Evolutionary conservation across 768 basidiomycete genomes (phyloP).

Genomic region (Lactarius deliciosus): DNA sequence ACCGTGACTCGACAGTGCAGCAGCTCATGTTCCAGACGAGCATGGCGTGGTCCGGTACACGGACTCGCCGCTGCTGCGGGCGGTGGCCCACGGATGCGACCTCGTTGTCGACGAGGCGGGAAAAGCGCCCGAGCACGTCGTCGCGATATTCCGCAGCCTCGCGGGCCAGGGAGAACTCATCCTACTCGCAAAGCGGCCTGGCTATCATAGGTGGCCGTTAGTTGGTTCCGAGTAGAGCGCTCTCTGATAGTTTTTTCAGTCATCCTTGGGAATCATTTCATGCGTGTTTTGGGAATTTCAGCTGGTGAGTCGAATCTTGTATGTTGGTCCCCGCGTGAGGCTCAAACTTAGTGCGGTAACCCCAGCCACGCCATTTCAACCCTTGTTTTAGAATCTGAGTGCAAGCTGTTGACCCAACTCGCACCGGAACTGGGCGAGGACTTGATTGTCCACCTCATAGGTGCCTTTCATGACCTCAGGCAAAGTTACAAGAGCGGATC

Average conservation of each 20-base stretch:
- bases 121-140: conserved; percentile 72
- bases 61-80: conserved; percentile 66
- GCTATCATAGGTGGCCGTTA: conserved; percentile 52
- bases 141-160: conserved; percentile 67
- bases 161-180: conserved; percentile 64
- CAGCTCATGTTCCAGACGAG: conserved; percentile 71
- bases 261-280: conserved; percentile 70
- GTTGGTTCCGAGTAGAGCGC: neutral
- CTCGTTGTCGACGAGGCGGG: conserved; percentile 73
- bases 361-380: conserved; percentile 59
- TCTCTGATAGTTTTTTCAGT: conserved; percentile 40
- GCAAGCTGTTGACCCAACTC: conserved; percentile 56
- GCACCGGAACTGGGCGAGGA: conserved; percentile 59
- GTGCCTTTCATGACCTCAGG: conserved; percentile 63
- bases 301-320: conserved; percentile 35
- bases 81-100: conserved; percentile 56
- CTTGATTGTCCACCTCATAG: conserved; percentile 54
- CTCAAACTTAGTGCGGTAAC: neutral
- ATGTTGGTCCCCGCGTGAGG: neutral
- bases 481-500: conserved; percentile 56
- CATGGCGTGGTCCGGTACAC: conserved; percentile 57
- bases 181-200: conserved; percentile 64
- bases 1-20: conserved; percentile 68
- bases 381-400: conserved; percentile 65
- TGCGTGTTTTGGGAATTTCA: conserved; percentile 71